phyloP scores from a whole-genome alignment of 2,329 filamentous ascomycete genomes.

The Akanthomyces muscarius region DNA sequence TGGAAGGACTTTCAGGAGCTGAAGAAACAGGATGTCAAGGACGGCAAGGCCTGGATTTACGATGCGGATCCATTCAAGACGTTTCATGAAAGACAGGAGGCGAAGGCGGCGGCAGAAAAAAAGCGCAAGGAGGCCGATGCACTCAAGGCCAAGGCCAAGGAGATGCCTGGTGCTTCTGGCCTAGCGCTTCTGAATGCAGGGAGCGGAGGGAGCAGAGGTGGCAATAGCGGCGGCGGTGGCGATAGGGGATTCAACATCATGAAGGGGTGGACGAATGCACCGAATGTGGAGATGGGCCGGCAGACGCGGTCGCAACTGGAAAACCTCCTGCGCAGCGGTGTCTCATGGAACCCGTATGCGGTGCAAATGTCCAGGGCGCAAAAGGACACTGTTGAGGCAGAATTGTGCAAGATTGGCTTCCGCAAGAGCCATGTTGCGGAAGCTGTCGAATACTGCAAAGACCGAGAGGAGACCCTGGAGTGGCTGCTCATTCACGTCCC shows the following conservation, averaged over 20 bases:
- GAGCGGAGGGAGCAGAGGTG: conserved; percentile 18
- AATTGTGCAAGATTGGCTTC: conserved; percentile 77
- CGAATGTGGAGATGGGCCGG: conserved; percentile 89
- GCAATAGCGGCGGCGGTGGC: conserved; percentile 19
- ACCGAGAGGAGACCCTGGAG: conserved; percentile 86
- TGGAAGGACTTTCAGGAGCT: conserved; percentile 89
- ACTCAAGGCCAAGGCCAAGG: conserved; percentile 63
- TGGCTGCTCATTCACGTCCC: conserved; percentile 97
- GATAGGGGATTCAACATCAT: conserved; percentile 41
- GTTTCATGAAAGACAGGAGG: conserved; percentile 72
- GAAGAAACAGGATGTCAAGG: conserved; percentile 75
- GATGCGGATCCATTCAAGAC: conserved; percentile 90
- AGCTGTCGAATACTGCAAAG: conserved; percentile 81
- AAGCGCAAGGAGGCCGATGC: conserved; percentile 69
- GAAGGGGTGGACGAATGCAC: conserved; percentile 77
- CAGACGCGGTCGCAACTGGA: conserved; percentile 77
- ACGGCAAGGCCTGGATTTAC: conserved; percentile 82
- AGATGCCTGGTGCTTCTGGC: conserved; percentile 56
- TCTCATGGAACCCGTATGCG: conserved; percentile 81
- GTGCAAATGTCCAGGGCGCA: conserved; percentile 59
- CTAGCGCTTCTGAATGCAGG: conserved; percentile 47
- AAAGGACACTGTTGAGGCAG: conserved; percentile 60
- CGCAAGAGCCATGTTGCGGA: conserved; percentile 86
- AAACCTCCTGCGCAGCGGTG: conserved; percentile 68
- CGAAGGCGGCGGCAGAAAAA: conserved; percentile 72